A percentile compares a stretch with the other conserved stretches of the same genome.
Conservation (phyloP, 2,329 filamentous ascomycete species). For the Fusarium siculi region DNA sequence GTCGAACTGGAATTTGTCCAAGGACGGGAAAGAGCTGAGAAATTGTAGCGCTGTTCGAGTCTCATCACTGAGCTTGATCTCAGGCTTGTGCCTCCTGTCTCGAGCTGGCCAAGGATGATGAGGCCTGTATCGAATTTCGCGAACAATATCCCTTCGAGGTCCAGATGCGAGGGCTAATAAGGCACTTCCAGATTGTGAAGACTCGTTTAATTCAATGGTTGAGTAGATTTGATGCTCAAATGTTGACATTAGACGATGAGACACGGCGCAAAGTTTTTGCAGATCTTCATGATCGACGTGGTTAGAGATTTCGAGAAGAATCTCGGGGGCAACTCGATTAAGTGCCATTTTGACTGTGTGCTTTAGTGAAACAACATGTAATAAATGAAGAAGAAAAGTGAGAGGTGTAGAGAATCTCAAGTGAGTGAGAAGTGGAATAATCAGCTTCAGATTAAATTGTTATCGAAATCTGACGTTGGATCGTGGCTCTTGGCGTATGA, state of each 20-base stretch:
- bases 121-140: neutral
- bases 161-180: neutral
- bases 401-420: neutral
- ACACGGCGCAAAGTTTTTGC: neutral
- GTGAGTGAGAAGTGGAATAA: neutral
- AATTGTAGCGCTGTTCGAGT: neutral
- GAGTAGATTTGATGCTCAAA: neutral
- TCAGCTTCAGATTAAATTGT: neutral
- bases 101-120: slow-evolving; percentile 1
- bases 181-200: neutral
- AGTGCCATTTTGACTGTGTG: neutral
- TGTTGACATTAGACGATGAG: neutral
- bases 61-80: neutral
- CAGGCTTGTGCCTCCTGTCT: neutral
- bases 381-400: neutral
- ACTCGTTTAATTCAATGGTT: neutral
- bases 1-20: neutral
- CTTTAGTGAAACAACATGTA: neutral
- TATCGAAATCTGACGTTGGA: neutral
- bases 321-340: neutral
- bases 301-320: neutral
- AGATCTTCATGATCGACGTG: neutral
- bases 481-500: neutral
- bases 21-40: neutral
- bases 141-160: neutral